phyloP scores from a whole-genome alignment of 2,329 filamentous ascomycete species.

The Monosporascus sp. region DNA sequence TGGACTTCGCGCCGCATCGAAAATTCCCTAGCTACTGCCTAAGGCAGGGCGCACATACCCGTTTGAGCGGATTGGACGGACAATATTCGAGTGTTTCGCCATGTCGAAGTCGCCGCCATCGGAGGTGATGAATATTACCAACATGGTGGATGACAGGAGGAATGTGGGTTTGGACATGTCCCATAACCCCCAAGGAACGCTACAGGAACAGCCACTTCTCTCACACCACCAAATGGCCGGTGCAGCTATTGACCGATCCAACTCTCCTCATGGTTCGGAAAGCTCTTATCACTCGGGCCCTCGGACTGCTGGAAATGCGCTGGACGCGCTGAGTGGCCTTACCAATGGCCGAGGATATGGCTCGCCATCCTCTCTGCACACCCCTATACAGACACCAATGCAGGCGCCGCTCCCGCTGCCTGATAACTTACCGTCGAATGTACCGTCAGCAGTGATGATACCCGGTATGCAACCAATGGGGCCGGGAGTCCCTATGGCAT shows the following conservation, averaged over 20 bases:
- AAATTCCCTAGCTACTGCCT: too few relatives aligned
- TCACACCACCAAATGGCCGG: constrained; percentile 23
- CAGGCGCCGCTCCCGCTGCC: constrained; percentile 43
- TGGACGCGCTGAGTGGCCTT: constrained; percentile 35
- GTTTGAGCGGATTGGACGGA: not conserved
- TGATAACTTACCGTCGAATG: constrained; percentile 17
- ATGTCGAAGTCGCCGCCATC: constrained; percentile 28
- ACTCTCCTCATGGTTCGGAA: constrained; percentile 56
- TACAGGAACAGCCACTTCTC: constrained; percentile 19
- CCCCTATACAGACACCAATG: constrained; percentile 47
- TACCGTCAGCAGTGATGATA: constrained; percentile 35
- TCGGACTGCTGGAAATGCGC: constrained; percentile 21
- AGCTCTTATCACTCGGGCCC: constrained; percentile 51
- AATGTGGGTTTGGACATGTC: constrained; percentile 21
- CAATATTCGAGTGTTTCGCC: not conserved
- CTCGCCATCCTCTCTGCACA: constrained; percentile 48
- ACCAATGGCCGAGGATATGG: constrained; percentile 41
- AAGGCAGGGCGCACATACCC: not conserved
- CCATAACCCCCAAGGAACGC: constrained; percentile 9
- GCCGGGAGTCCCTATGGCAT: constrained; percentile 30
- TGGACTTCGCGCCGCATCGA: not conserved
- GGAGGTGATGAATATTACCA: constrained; percentile 30
- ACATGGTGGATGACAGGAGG: constrained; percentile 24
- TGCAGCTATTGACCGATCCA: constrained; percentile 44
- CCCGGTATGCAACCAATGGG: constrained; percentile 33